These are phyloP conservation scores for Cenchrus fungigraminus DNA, from an alignment of 176 grass and related monocot species.

Conservation along the genomic window DNA sequence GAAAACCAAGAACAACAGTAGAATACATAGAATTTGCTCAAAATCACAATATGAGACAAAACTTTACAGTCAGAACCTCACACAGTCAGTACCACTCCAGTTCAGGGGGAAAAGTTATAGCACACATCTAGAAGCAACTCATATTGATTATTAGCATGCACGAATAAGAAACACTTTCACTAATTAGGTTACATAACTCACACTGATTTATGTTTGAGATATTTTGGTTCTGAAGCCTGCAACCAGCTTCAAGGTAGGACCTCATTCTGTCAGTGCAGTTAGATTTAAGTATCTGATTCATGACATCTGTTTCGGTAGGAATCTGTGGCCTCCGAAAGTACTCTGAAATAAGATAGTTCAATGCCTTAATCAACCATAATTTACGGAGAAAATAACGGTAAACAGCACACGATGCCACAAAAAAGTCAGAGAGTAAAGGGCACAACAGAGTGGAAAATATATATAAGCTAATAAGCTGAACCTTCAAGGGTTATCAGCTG, in stretches of 20 bases:
- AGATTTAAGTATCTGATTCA: slow-evolving; percentile 55
- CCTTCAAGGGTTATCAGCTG: not conserved
- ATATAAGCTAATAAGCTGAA: slow-evolving; percentile 5
- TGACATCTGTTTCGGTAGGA: slow-evolving; percentile 38
- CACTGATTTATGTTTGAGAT: slow-evolving; percentile 67
- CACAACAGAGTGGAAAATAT: not conserved
- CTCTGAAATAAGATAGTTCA: slow-evolving; percentile 43
- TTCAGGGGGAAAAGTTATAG: not conserved
- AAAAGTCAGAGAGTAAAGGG: not conserved
- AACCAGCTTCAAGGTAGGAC: slow-evolving; percentile 64
- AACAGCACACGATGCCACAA: not conserved
- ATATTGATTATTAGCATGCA: not conserved
- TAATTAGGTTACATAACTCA: slow-evolving; percentile 41
- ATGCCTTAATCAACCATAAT: not conserved
- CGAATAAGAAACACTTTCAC: not conserved
- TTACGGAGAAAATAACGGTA: not conserved
- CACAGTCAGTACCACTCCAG: not conserved
- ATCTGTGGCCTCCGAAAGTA: slow-evolving; percentile 49
- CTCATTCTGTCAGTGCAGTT: slow-evolving; percentile 66
- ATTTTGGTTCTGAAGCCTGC: slow-evolving; percentile 39
- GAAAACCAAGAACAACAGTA: slow-evolving; percentile 1
- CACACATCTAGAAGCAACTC: no score
- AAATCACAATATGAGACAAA: not conserved
- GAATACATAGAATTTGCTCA: not conserved
- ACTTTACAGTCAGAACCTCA: not conserved